These are phyloP conservation scores for Amanita subjunquillea DNA, from an alignment of 768 basidiomycete species.

Conservation along the genomic window DNA sequence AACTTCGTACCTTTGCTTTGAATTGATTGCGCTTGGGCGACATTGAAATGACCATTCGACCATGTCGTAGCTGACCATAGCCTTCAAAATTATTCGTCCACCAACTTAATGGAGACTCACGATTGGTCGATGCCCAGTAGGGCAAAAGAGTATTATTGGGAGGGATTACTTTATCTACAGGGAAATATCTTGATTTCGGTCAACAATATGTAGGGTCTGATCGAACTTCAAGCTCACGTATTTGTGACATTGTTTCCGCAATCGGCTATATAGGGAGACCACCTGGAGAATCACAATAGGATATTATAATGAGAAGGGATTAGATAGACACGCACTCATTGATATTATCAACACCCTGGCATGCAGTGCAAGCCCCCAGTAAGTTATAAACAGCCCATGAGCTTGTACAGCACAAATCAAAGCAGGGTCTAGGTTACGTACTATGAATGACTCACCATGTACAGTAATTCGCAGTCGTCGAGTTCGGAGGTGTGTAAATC, in stretches of 20 bases:
- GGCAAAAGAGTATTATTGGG: conserved; percentile 1
- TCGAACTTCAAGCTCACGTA: not conserved
- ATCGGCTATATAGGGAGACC: not conserved
- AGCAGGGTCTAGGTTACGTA: not conserved
- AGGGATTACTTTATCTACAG: not conserved
- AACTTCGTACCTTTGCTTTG: not conserved
- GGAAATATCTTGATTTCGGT: not conserved
- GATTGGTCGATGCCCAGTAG: conserved; percentile 2
- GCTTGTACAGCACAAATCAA: not conserved
- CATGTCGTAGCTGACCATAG: not conserved
- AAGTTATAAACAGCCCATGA: conserved; percentile 6
- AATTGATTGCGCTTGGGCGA: not conserved
- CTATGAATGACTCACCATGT: not conserved
- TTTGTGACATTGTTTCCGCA: not conserved
- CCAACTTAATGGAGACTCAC: not conserved
- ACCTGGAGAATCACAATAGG: not conserved
- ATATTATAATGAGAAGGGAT: not conserved
- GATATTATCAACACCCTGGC: not conserved
- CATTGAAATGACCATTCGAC: not conserved
- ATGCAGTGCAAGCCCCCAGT: conserved; percentile 1
- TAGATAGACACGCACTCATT: not conserved
- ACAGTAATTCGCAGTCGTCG: not conserved
- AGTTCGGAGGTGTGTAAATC: not conserved
- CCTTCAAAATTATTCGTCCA: not conserved
- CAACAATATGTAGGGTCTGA: not conserved